These are phyloP conservation scores for Xylariaceae sp. DNA, from an alignment of 2,329 filamentous ascomycete species.

Conservation along the genomic window DNA sequence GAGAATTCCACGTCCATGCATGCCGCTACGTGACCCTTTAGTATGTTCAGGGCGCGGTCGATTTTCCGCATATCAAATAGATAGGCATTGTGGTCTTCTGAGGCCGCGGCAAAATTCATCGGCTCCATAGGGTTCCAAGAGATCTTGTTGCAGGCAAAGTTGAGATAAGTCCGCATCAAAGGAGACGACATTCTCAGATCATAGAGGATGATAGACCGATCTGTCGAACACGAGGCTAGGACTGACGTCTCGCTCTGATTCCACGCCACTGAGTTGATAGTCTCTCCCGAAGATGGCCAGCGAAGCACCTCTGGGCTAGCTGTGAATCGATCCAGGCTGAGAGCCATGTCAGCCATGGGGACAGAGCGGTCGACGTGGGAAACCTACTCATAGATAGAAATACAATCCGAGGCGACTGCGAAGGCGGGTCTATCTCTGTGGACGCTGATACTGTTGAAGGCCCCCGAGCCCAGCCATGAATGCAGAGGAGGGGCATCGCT, in stretches of 20 bases:
- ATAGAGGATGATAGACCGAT: conserved; percentile 83
- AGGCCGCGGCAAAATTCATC: conserved; percentile 88
- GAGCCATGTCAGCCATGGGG: too few species aligned
- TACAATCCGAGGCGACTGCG: conserved; percentile 63
- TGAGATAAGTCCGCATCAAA: conserved; percentile 71
- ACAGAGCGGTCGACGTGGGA: too few species aligned
- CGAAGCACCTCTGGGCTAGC: conserved; percentile 73
- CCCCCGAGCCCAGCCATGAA: conserved; percentile 75
- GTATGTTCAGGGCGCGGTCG: conserved; percentile 76
- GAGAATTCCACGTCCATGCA: conserved; percentile 97
- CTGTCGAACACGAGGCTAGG: conserved; percentile 74
- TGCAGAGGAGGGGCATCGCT: conserved; percentile 64
- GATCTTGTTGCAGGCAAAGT: conserved; percentile 74
- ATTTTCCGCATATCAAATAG: conserved; percentile 94
- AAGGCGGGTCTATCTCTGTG: conserved; percentile 75
- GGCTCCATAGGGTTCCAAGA: conserved; percentile 96
- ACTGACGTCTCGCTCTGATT: conserved; percentile 93
- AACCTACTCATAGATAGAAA: conserved; percentile 93
- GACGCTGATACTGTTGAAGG: conserved; percentile 77
- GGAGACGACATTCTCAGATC: conserved; percentile 83
- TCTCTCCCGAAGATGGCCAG: conserved; percentile 86
- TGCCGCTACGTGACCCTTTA: conserved; percentile 45
- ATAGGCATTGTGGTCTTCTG: conserved; percentile 73
- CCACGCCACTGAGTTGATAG: conserved; percentile 45
- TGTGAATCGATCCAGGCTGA: conserved; percentile 68